Evolutionary conservation across 2,329 filamentous ascomycete species (phyloP), one percentile per base, ranked within the genome.

Genomic region (Ceratocystis alfenasii): DNA sequence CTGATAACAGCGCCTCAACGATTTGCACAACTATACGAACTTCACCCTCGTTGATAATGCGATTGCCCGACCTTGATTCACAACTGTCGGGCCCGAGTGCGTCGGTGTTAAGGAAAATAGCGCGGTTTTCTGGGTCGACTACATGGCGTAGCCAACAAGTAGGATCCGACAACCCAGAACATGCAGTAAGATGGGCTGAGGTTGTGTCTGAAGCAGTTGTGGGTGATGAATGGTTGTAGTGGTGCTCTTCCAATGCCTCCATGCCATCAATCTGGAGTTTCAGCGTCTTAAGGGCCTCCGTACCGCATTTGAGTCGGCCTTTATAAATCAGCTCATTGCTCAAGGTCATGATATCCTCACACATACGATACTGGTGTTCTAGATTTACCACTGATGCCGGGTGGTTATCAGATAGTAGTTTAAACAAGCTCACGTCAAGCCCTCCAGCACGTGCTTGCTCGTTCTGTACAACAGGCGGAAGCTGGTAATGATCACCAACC

Each of bases 291-390:
- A 97, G 85, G 64, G 82, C 80, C 60, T 87, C 81, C 3, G 87
- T 95, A 28, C 94, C 94, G 72, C 94, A 99, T 71, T 94, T 93
- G 46, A 99, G 81, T 45, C 86, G 84, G 3, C 92, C 93, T n/a
- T 87, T 81, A 76, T 99, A 99, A 71, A 99, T 96, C 66, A 99
- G 82, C 1, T 84, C 88, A 74, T 96, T 99, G 69, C 90, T 95
- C 15, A 99, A 81, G 1, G 87, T 82, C 93, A 97, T 97, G 68
- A 99, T 89, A 68, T 99, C 94, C 70, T 94, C 89, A 71, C 90
- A 96, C 94, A 99, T 99, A 68, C 94, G 90, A 73, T 99, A 99
- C 74, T 99, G 94, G 72, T 96, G 91, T 71, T 94, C 91, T 1
- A 99, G 82, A 69, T 89, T 95, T 68, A 95, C 90, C 1, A 99